Conservation (phyloP, 192 early-diverging fungal species). For the Rhizophagus clarus region DNA sequence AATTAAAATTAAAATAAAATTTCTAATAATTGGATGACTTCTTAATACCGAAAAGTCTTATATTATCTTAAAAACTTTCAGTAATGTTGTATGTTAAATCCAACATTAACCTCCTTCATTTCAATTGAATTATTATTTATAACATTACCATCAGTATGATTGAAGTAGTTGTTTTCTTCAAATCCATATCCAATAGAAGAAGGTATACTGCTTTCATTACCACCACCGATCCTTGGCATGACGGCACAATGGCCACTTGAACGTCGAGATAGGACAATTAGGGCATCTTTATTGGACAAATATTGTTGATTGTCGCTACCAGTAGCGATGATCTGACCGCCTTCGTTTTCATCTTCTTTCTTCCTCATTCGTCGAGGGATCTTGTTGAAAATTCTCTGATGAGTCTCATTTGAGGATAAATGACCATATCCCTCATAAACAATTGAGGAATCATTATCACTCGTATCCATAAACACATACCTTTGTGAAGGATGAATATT, state of each 20-base stretch:
- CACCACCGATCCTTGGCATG: neutral
- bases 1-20: too few species aligned
- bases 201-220: neutral
- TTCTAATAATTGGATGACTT: too few species aligned
- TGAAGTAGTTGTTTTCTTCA: neutral
- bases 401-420: slow-evolving; percentile 15
- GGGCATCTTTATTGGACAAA: neutral
- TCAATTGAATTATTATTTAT: neutral
- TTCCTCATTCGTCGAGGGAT: slow-evolving; percentile 9
- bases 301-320: neutral
- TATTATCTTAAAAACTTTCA: neutral
- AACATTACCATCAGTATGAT: neutral
- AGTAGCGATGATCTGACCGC: neutral
- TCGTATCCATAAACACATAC: slow-evolving; percentile 18
- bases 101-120: neutral
- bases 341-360: neutral
- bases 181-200: neutral
- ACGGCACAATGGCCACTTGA: neutral
- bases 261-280: slow-evolving; percentile 2
- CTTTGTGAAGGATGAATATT: slow-evolving; percentile 19
- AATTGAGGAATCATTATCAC: slow-evolving; percentile 8
- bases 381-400: slow-evolving; percentile 21
- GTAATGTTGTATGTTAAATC: neutral
- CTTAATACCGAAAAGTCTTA: too few species aligned
- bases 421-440: slow-evolving; percentile 14